These are phyloP conservation scores for Biscutella laevigata DNA, from an alignment of 441 rosid species.

Conservation along the genomic window DNA sequence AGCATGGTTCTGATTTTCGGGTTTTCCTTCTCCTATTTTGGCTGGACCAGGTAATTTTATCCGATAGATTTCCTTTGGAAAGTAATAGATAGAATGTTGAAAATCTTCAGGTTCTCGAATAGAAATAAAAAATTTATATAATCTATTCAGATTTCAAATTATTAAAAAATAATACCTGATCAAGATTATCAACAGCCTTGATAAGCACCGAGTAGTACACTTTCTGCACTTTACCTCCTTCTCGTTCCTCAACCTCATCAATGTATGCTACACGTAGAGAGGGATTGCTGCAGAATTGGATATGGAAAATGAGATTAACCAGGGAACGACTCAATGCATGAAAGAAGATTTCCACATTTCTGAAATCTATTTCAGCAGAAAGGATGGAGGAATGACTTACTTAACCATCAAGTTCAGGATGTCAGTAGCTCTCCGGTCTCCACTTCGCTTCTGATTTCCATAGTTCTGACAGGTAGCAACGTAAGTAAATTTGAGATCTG, in stretches of 20 bases:
- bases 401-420: constrained; percentile 94
- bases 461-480: constrained; percentile 96
- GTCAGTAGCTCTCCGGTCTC: constrained; percentile 94
- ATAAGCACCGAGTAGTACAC: constrained; percentile 86
- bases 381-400: constrained; percentile 39
- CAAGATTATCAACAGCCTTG: constrained; percentile 82
- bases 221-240: constrained; percentile 57
- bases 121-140: not conserved
- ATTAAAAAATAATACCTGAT: constrained; percentile 50
- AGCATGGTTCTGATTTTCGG: constrained; percentile 93
- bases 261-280: constrained; percentile 93
- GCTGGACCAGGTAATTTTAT: constrained; percentile 80
- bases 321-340: constrained; percentile 17
- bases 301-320: constrained; percentile 17
- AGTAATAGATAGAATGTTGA: constrained; percentile 21
- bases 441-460: constrained; percentile 86
- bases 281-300: constrained; percentile 57
- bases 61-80: constrained; percentile 77
- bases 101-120: not conserved
- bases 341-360: not conserved
- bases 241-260: constrained; percentile 92
- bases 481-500: constrained; percentile 92
- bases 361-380: constrained; percentile 11
- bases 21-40: constrained; percentile 91
- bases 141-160: constrained; percentile 9